phyloP scores from a whole-genome alignment of 2,329 filamentous ascomycete species.

The Penicillium sp. region DNA sequence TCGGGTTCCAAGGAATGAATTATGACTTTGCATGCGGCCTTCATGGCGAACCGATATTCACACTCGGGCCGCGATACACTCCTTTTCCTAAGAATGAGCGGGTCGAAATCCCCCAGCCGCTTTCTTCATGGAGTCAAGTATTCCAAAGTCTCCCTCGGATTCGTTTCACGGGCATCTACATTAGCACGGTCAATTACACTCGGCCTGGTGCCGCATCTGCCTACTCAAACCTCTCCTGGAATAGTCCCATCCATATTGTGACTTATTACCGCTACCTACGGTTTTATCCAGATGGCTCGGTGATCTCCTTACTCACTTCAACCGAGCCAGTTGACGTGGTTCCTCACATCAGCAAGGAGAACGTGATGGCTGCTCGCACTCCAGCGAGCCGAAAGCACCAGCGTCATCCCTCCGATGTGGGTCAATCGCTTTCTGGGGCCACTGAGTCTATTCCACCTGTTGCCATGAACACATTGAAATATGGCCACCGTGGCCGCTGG shows the following conservation, averaged over 20 bases:
- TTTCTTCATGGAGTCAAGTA: slow-evolving; percentile 62
- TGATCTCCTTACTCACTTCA: slow-evolving; percentile 77
- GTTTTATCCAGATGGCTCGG: slow-evolving; percentile 86
- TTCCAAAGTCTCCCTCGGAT: slow-evolving; percentile 81
- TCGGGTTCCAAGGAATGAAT: slow-evolving; percentile 81
- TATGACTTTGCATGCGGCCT: slow-evolving; percentile 69
- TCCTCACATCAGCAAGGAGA: slow-evolving; percentile 72
- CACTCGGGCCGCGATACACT: slow-evolving; percentile 34
- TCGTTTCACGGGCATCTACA: slow-evolving; percentile 94
- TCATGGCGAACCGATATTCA: slow-evolving; percentile 46
- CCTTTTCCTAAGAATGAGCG: slow-evolving; percentile 33
- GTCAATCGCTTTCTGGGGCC: slow-evolving; percentile 29
- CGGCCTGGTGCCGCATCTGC: slow-evolving; percentile 73
- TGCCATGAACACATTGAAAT: slow-evolving; percentile 61
- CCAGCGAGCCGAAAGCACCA: slow-evolving; percentile 36
- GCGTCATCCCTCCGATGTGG: slow-evolving; percentile 44
- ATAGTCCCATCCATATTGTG: slow-evolving; percentile 84
- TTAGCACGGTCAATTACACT: slow-evolving; percentile 93
- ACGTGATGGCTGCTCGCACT: slow-evolving; percentile 50
- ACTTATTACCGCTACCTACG: slow-evolving; percentile 97
- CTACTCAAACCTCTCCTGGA: slow-evolving; percentile 69
- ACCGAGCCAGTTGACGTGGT: slow-evolving; percentile 83
- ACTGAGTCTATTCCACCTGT: slow-evolving; percentile 37
- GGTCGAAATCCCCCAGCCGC: slow-evolving; percentile 35
- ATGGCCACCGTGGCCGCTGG: slow-evolving; percentile 67